Base-by-base conservation (phyloP, 441 rosid species). In the Erysimum cheiri region DNA sequence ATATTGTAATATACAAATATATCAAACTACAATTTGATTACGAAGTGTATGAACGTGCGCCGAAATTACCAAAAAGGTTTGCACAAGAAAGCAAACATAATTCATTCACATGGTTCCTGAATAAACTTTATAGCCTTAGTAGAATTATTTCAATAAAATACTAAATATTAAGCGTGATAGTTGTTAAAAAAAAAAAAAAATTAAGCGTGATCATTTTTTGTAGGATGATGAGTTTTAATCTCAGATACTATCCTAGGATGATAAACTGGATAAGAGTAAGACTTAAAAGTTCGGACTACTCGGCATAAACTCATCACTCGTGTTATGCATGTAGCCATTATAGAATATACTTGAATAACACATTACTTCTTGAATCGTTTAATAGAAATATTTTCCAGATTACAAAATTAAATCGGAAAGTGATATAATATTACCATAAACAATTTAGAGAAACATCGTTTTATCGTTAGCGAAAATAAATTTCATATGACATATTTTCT, bases 101-200 rank as follows among this genome's bases (percentile, higher is more conserved):
- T 73, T 73, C 71, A 49, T 46, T 60, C 77, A 52, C 77, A 73
- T 67, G 77, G 68, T 31, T 35, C 68, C 10, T 43, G 13, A 8
- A 33, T 4, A 43, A 40, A 52, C 72, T 73, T 73, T 67, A 52
- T 52, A 67, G 63, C 63, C 46, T 50, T 52, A n/a, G 50, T 28
- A 33, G 22, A 31, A 73, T 8, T 14, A 58, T 15, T 29, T 31
- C 28, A n/a, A 54, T 50, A n/a, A 24, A 40, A 49, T 73, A 50
- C 60, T 31, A 35, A 15, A 29, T 12, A 37, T 13, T 8, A 48
- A 17, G 48, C 28, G n/a, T 72, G n/a, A 64, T 55, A 22, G 24
- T 22, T 22, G 24, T 22, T 22, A 22, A 22, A 22, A 22, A 22
- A 22, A 22, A 0, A 22, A 0, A 22, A 0, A 22, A 0, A 22